A percentile compares a stretch with the other conserved stretches of the same genome.
These are phyloP conservation scores for Candolleomyces eurysporus DNA, from an alignment of 768 basidiomycete species.

Conservation along the genomic window DNA sequence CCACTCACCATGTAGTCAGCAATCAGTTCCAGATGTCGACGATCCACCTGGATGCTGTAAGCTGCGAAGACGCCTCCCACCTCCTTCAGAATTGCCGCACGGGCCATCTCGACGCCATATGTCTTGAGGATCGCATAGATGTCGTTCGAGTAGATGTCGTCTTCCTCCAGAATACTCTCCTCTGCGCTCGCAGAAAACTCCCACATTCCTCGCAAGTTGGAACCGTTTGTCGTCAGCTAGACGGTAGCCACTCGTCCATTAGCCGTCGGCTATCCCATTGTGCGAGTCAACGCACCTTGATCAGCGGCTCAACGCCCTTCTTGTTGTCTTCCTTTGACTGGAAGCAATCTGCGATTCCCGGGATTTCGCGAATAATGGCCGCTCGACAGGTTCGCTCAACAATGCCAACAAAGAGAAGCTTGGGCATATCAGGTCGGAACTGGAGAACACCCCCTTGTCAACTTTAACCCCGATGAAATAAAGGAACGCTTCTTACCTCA, in stretches of 20 bases:
- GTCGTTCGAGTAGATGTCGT: constrained; percentile 90
- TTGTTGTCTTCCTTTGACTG: constrained; percentile 59
- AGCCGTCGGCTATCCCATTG: background rate
- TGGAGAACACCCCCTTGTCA: constrained; percentile 28
- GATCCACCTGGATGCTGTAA: constrained; percentile 95
- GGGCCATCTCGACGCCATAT: constrained; percentile 97
- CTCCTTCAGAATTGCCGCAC: constrained; percentile 86
- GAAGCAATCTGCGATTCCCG: constrained; percentile 87
- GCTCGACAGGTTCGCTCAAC: constrained; percentile 84
- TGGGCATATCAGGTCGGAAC: constrained; percentile 88
- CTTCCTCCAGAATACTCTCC: constrained; percentile 66
- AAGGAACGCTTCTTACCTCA: constrained; percentile 55
- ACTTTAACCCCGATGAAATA: background rate
- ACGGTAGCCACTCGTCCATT: constrained; percentile 7
- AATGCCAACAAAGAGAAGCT: constrained; percentile 90
- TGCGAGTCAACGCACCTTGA: constrained; percentile 39
- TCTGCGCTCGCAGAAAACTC: constrained; percentile 53
- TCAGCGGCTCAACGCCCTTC: constrained; percentile 44
- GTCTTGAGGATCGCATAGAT: constrained; percentile 88
- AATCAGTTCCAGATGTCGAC: constrained; percentile 91
- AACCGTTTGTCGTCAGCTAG: constrained; percentile 87
- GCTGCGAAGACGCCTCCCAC: constrained; percentile 90
- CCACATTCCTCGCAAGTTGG: constrained; percentile 92
- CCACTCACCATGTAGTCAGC: constrained; percentile 96
- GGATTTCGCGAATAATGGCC: constrained; percentile 87